Conservation (phyloP, 192 early-diverging fungal species). For the Entomortierella lignicola region DNA sequence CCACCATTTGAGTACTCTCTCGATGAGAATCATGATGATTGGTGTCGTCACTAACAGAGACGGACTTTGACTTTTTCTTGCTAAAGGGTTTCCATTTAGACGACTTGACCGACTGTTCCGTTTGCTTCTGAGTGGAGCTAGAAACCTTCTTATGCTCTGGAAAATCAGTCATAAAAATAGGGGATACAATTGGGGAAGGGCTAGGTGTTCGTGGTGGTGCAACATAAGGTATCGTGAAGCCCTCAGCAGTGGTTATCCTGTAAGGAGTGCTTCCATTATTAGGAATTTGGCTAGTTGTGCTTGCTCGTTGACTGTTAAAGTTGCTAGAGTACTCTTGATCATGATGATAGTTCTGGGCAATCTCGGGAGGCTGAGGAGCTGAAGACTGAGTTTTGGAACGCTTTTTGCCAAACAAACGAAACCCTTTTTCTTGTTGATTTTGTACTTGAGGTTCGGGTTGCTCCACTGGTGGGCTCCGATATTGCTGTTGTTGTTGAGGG, state of each 20-base stretch:
- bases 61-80: slow-evolving; percentile 50
- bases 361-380: slow-evolving; percentile 26
- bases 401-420: slow-evolving; percentile 50
- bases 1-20: background rate
- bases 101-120: slow-evolving; percentile 21
- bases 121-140: background rate
- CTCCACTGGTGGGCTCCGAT: slow-evolving; percentile 7
- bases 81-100: slow-evolving; percentile 48
- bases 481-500: slow-evolving; percentile 11
- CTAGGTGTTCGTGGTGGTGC: slow-evolving; percentile 4
- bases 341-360: slow-evolving; percentile 9
- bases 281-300: background rate
- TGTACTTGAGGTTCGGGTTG: slow-evolving; percentile 1
- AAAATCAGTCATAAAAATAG: slow-evolving; percentile 16
- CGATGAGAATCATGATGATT: background rate
- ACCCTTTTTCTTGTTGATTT: slow-evolving; percentile 14
- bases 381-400: slow-evolving; percentile 52
- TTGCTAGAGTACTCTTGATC: background rate
- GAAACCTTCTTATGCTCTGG: background rate
- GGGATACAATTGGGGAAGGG: slow-evolving; percentile 8
- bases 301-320: background rate
- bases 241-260: background rate
- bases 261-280: background rate
- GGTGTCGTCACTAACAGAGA: slow-evolving; percentile 17
- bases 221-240: background rate